Evolutionary conservation across 208 protist species (phyloP), one percentile per base, ranked within the genome.

Genomic region (Acanthamoeba castellanii): DNA sequence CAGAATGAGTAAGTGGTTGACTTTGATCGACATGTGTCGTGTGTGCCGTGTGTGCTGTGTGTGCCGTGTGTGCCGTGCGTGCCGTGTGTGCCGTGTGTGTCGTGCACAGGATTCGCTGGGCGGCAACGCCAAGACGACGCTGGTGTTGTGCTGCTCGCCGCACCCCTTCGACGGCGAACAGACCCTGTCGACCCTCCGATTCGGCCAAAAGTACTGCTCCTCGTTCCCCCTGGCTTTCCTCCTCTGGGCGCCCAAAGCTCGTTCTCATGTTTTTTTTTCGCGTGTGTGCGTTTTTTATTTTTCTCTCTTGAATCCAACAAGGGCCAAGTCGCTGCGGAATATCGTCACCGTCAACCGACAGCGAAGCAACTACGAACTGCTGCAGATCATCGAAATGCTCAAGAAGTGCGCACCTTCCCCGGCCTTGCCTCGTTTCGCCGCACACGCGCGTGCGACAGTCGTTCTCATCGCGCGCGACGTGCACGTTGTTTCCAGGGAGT

Each of bases 151-250:
- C 47, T 92, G 78, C 30, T 93, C 78, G 20, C 84, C 94, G 7
- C 66, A 68, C 25, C 45, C 70, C 25, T 92, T 34, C 66, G 85
- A 95, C 57, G 50, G 27, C 18, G 70, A 78, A 25, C 68, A 95
- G 47, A 93, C 94, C 25, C 52, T 95, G 20, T 92, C 94, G n/a
- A 95, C 94, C 7, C 87, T 95, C n/a, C 94, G 84, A 64, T 95
- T 95, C 30, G 94, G 84, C 57, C 52, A 95, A 94, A 82, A 61
- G 66, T 94, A 37, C 45, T 2, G 11, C 11, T 57, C 7, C 20
- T 91, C 57, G 25, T 20, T n/a, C n/a, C n/a, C n/a, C n/a, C n/a
- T n/a, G n/a, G n/a, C n/a, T n/a, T n/a, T n/a, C n/a, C n/a, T n/a
- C n/a, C n/a, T n/a, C n/a, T n/a, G n/a, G n/a, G n/a, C n/a, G n/a